Evolutionary conservation across 352 stramenopile species (phyloP).

Genomic region (Globisporangium polare): DNA sequence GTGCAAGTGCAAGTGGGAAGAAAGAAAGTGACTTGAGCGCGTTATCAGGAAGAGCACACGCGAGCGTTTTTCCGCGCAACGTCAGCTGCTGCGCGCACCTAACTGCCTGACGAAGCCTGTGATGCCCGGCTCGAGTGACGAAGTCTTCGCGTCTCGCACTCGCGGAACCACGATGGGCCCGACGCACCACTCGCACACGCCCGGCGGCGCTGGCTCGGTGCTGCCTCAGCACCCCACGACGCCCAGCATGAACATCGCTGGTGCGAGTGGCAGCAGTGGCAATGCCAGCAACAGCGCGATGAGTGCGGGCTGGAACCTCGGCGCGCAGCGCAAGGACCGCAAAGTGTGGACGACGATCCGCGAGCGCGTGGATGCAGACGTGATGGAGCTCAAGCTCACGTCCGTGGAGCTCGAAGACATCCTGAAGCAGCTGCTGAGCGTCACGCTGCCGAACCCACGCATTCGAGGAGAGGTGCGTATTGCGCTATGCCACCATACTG

Average conservation of each 20-base stretch:
- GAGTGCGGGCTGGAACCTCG: constrained; percentile 46
- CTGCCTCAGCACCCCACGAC: neutral
- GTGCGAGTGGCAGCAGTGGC: neutral
- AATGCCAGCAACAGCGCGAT: neutral
- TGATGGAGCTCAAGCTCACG: constrained; percentile 49
- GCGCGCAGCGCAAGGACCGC: constrained; percentile 56
- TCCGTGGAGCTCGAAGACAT: constrained; percentile 82
- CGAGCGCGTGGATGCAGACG: constrained; percentile 58
- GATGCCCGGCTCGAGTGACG: neutral
- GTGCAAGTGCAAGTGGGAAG: too few relatives aligned
- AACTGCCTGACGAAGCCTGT: neutral
- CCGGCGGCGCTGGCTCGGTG: neutral
- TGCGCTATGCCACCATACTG: neutral
- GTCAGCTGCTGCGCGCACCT: neutral
- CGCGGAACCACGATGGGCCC: constrained; percentile 8
- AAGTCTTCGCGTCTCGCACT: neutral
- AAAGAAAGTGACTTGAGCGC: neutral
- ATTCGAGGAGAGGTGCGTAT: constrained; percentile 52
- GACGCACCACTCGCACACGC: constrained; percentile 3
- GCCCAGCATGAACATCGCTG: constrained; percentile 7
- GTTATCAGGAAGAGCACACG: constrained; percentile 1
- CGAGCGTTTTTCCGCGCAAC: constrained; percentile 7
- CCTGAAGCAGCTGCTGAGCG: constrained; percentile 53
- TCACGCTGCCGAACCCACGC: constrained; percentile 57
- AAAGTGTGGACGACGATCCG: constrained; percentile 55